phyloP scores from a whole-genome alignment of 768 basidiomycete species.

The Tylopilus sp. region DNA sequence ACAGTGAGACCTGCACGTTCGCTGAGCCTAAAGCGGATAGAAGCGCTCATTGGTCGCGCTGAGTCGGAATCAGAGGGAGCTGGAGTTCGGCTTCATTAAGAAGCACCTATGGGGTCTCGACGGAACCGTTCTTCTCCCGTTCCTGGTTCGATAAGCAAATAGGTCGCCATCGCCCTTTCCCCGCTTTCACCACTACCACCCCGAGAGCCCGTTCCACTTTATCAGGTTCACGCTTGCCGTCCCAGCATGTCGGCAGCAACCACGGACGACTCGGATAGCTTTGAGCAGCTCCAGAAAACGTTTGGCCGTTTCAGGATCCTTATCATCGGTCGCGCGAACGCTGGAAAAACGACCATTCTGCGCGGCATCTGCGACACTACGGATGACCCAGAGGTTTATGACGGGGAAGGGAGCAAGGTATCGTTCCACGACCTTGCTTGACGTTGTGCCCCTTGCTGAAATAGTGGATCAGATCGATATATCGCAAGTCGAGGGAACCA shows the following conservation, averaged over 20 bases:
- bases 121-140: too few relatives aligned
- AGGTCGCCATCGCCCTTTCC: too few relatives aligned
- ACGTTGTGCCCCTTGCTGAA: not conserved
- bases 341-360: slow-evolving; percentile 7
- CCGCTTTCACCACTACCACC: not conserved
- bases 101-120: too few relatives aligned
- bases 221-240: too few relatives aligned
- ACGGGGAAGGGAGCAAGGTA: slow-evolving; percentile 1
- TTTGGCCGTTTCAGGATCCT: slow-evolving; percentile 3
- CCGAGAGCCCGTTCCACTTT: not conserved
- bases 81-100: too few relatives aligned
- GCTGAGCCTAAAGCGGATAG: too few relatives aligned
- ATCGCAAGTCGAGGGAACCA: slow-evolving; percentile 1
- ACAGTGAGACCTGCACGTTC: too few relatives aligned
- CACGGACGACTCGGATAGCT: not conserved
- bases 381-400: slow-evolving; percentile 3
- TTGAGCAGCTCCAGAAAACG: not conserved
- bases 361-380: slow-evolving; percentile 1
- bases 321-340: not conserved
- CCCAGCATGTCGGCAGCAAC: not conserved
- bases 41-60: too few relatives aligned
- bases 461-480: not conserved
- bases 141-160: too few relatives aligned
- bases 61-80: too few relatives aligned
- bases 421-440: accelerated